phyloP scores from a whole-genome alignment of 306 rosid species.

The Ormosia emarginata region DNA sequence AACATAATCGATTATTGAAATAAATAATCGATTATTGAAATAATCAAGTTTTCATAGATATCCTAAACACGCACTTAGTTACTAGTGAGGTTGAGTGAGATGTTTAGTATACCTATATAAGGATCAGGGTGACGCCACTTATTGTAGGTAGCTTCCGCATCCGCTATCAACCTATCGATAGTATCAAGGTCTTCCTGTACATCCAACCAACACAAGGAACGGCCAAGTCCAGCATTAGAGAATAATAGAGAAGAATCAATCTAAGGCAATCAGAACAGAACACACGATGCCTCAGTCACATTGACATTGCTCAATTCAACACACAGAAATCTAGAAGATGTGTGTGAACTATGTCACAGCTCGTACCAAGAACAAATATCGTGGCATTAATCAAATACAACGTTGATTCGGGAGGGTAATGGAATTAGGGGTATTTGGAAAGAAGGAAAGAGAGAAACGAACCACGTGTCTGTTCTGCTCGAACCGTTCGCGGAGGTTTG shows the following conservation, averaged over 20 bases:
- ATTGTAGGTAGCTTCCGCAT: slow-evolving; percentile 72
- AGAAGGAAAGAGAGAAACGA: slow-evolving; percentile 24
- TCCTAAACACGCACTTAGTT: too few species aligned
- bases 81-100: not conserved
- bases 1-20: too few species aligned
- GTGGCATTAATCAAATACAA: not conserved
- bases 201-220: slow-evolving; percentile 10
- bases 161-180: slow-evolving; percentile 67
- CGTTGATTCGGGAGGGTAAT: not conserved
- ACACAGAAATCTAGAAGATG: too few species aligned
- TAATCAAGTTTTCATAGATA: too few species aligned
- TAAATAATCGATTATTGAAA: too few species aligned
- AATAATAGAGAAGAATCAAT: not conserved
- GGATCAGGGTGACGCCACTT: slow-evolving; percentile 99
- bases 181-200: slow-evolving; percentile 80
- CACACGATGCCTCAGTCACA: too few species aligned
- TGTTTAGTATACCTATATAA: slow-evolving; percentile 60
- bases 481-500: slow-evolving; percentile 72
- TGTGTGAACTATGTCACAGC: too few species aligned
- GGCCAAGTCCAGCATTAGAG: not conserved
- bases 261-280: too few species aligned
- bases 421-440: not conserved
- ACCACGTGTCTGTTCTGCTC: slow-evolving; percentile 79
- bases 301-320: too few species aligned
- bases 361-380: not conserved